Base-by-base conservation (phyloP, 306 rosid genomes). In the Fagus sylvatica region DNA sequence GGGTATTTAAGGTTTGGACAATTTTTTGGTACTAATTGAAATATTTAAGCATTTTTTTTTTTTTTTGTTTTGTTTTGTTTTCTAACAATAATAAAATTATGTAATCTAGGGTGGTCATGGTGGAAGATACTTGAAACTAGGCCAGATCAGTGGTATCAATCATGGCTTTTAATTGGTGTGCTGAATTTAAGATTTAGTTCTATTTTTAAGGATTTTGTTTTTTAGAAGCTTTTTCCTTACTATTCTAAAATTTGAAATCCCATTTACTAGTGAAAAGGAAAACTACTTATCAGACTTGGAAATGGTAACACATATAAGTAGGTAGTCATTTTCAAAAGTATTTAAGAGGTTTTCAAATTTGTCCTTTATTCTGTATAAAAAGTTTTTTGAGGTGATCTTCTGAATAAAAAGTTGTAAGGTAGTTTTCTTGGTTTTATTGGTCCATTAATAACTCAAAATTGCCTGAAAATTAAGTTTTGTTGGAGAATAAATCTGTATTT, bases 71-170 rank as follows among this genome's bases (percentile, higher is more conserved):
- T n/a, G n/a, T n/a, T n/a, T n/a, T n/a, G n/a, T n/a, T n/a, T 46
- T 46, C 51, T 46, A 46, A 46, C 15, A 46, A 46, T 46, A 46
- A 56, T 41, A 16, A 22, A n/a, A 36, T 33, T 53, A 42, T 22
- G 28, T 22, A 22, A 22, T 22, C 28, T 22, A 22, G 28, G 28
- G 0, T 22, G 28, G 28, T 22, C 28, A 73, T n/a, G 7, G 5
- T 11, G 7, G 33, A 53, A 3, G 56, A 1, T 11, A 28, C 2
- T 19, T 30, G 0, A 17, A 46, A 8, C 78, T 0, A 15, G 40
- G 41, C 33, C 4, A 4, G 34, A 66, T 67, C 67, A 39, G 74
- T 76, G 79, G 67, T n/a, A 28, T 66, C 54, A 53, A 53, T 53
- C 11, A 66, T 54, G 1, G 19, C 54, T 43, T 53, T 22, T n/a